Base-by-base conservation (phyloP, 306 rosid species). In the Rosa chinensis region DNA sequence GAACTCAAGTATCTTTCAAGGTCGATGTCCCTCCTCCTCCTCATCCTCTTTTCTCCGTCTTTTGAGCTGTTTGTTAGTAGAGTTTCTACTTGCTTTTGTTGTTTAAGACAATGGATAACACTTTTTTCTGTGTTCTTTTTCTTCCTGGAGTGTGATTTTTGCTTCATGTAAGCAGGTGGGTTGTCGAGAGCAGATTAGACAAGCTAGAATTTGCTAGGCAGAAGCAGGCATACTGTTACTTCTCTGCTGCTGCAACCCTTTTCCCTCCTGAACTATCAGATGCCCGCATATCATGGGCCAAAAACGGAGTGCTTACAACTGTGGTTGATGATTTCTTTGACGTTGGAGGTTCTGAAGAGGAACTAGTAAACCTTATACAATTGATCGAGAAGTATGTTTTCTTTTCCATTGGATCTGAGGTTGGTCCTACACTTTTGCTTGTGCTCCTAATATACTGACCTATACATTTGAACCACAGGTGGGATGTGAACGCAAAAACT, bases 311-410 rank as follows among this genome's bases (percentile, higher is more conserved):
- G 63, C 97, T 94, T 48, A 78, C 90, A 48, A 91, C 99, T 64
- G 90, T 86, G 78, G 93, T 95, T 13, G 97, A 92, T 85, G 97
- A 94, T 84, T 95, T 95, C 89, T 92, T 85, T 83, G 97, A 92
- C 25, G 74, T 89, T 62, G 91, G 95, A 17, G 83, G 95, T 77
- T 86, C 97, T 48, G 85, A 87, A 77, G 92, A 87, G 79, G 97
- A 95, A 83, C 77, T 85, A 56, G 47, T 82, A 72, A 88, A 90
- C 84, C 99, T 94, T 42, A 85, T 92, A 77, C 89, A 85, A 66
- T 83, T 94, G 70, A 81, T 94, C 45, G 87, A 92, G 84, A 82
- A 87, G 99, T 94, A 90, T 52, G 78, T 70, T 82, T 80, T 20
- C 59, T 74, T 81, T 17, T 81, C 73, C 56, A 18, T 72, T 70